A percentile compares a stretch with the other conserved stretches of the same genome.
Conservation (phyloP, 2,329 filamentous ascomycete genomes). For the Penicillium vulpinum region DNA sequence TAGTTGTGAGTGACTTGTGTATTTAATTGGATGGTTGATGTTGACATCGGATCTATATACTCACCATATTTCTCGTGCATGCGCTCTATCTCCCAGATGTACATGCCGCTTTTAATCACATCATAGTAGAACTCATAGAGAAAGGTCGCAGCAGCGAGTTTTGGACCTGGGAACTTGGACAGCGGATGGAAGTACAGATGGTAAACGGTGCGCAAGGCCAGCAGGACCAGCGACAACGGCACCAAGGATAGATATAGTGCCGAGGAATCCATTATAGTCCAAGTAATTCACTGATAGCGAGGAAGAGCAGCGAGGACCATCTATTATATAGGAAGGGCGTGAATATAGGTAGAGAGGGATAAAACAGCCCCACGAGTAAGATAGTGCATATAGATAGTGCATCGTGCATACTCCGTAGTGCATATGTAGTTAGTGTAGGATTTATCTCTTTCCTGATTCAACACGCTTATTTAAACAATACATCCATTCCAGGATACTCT, state of each 20-base stretch:
- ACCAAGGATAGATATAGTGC: neutral
- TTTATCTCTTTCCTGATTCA: slow-evolving; percentile 1
- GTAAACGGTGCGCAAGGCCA: slow-evolving; percentile 10
- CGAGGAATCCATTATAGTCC: slow-evolving; percentile 8
- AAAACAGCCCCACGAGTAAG: neutral
- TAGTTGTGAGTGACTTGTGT: neutral
- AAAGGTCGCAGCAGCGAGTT: slow-evolving; percentile 32
- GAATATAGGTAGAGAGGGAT: neutral
- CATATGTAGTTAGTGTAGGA: neutral
- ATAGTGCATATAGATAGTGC: neutral
- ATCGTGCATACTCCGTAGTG: too few species aligned
- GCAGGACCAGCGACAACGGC: neutral
- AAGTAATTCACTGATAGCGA: neutral
- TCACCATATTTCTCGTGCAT: slow-evolving; percentile 40
- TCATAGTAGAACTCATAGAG: slow-evolving; percentile 39
- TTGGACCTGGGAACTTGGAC: slow-evolving; percentile 34
- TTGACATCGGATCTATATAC: neutral
- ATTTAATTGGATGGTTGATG: neutral
- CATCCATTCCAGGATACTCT: neutral
- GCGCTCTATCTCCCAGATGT: slow-evolving; percentile 28
- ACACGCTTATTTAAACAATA: neutral
- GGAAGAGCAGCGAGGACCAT: neutral
- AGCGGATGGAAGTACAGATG: slow-evolving; percentile 32
- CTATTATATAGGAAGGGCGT: neutral
- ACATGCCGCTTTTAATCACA: slow-evolving; percentile 31